Conservation (phyloP, 495 filamentous ascomycete species). For the Hyphodiscus hymeniophilus region DNA sequence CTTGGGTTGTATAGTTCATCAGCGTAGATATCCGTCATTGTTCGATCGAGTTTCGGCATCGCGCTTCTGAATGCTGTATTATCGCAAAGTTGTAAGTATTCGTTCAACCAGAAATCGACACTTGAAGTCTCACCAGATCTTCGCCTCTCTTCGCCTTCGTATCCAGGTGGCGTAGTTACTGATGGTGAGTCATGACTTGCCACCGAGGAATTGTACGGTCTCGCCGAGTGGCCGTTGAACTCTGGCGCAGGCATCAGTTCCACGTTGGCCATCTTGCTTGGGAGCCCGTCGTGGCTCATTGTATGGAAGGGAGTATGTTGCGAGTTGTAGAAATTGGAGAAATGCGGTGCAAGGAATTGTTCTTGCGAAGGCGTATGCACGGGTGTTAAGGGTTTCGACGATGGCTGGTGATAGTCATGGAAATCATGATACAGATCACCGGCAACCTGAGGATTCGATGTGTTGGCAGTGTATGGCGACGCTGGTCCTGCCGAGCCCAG, state of each 20-base stretch:
- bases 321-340: conserved; percentile 14
- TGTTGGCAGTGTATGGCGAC: conserved; percentile 44
- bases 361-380: conserved; percentile 23
- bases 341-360: conserved; percentile 20
- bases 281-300: conserved; percentile 17
- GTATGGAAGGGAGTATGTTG: conserved; percentile 1
- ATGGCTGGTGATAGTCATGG: conserved; percentile 12
- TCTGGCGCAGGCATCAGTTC: conserved; percentile 24
- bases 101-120: conserved; percentile 46
- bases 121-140: conserved; percentile 29
- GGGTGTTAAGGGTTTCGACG: conserved; percentile 23
- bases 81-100: conserved; percentile 46
- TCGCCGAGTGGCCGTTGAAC: conserved; percentile 11
- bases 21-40: conserved; percentile 74
- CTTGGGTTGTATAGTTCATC: conserved; percentile 79
- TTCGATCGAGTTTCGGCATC: conserved; percentile 75
- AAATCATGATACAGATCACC: conserved; percentile 24
- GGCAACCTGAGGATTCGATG: conserved; percentile 41
- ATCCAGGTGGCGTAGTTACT: conserved; percentile 41
- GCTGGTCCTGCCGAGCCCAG: conserved; percentile 45
- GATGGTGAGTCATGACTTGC: conserved; percentile 39
- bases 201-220: conserved; percentile 34
- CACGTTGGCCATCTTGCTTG: conserved; percentile 14
- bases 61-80: conserved; percentile 42
- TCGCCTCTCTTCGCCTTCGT: conserved; percentile 28